Conservation (phyloP, 2,329 filamentous ascomycete species). For the Alternaria consortialis region DNA sequence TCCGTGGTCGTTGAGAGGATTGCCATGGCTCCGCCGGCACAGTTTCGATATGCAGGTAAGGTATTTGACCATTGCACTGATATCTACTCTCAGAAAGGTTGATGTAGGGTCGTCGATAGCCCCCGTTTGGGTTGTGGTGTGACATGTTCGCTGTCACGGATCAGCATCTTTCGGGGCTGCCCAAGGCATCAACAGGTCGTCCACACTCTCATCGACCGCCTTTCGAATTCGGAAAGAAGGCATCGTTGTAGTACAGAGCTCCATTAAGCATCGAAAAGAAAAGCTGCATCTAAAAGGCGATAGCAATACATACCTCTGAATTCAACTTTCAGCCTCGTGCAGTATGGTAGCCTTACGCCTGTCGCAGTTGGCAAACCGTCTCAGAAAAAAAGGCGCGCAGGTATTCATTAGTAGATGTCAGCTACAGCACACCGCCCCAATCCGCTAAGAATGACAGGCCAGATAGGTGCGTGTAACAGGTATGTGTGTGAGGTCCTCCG, state of each 20-base stretch:
- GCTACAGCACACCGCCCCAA: conserved; percentile 41
- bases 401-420: conserved; percentile 47
- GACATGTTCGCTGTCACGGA: conserved; percentile 39
- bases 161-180: conserved; percentile 32
- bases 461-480: conserved; percentile 14
- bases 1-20: conserved; percentile 15
- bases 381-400: conserved; percentile 30
- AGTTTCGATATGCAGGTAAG: conserved; percentile 19
- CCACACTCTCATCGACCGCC: background rate
- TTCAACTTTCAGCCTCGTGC: conserved; percentile 18
- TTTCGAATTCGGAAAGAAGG: background rate
- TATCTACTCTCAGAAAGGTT: conserved; percentile 23
- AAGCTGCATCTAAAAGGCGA: background rate
- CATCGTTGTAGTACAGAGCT: background rate
- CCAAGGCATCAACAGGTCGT: conserved; percentile 15
- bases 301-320: conserved; percentile 11
- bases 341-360: conserved; percentile 43
- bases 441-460: conserved; percentile 35
- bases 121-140: conserved; percentile 31
- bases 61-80: conserved; percentile 15
- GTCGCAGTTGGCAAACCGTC: conserved; percentile 28
- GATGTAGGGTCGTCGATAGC: conserved; percentile 23
- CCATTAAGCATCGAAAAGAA: background rate
- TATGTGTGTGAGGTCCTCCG: conserved; percentile 29
- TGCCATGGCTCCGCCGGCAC: conserved; percentile 31